phyloP scores from a whole-genome alignment of 768 basidiomycete species.

The Phlebiopsis flavidoalba region DNA sequence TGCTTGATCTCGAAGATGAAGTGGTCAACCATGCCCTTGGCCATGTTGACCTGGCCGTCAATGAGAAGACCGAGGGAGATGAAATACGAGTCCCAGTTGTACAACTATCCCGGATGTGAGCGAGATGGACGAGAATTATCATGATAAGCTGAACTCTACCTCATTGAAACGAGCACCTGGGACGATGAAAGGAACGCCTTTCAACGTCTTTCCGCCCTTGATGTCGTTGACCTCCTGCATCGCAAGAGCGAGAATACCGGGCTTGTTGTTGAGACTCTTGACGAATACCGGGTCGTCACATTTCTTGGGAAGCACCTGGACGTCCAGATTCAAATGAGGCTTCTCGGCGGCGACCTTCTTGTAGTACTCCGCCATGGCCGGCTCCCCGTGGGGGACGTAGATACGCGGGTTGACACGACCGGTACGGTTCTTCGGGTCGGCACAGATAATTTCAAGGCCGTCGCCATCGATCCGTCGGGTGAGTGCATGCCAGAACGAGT shows the following conservation, averaged over 20 bases:
- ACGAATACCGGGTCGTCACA: constrained; percentile 87
- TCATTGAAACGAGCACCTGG: constrained; percentile 94
- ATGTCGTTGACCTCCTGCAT: constrained; percentile 89
- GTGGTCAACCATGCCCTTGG: constrained; percentile 97
- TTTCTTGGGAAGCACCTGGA: constrained; percentile 81
- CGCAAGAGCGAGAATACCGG: constrained; percentile 89
- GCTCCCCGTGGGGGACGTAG: constrained; percentile 91
- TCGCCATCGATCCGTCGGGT: constrained; percentile 97
- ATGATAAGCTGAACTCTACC: constrained; percentile 33
- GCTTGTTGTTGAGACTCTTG: constrained; percentile 89
- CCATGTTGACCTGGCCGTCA: constrained; percentile 91
- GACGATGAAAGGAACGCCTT: constrained; percentile 95
- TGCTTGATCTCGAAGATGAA: constrained; percentile 99
- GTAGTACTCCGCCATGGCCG: constrained; percentile 95
- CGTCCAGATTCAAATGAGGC: constrained; percentile 91
- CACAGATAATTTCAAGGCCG: constrained; percentile 94
- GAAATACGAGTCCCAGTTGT: constrained; percentile 96
- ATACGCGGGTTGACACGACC: constrained; percentile 87
- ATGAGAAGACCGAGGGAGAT: constrained; percentile 91
- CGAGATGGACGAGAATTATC: not conserved
- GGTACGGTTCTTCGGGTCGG: constrained; percentile 96
- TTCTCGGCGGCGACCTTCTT: constrained; percentile 84
- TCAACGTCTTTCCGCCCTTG: constrained; percentile 72
- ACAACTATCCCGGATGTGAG: constrained; percentile 47
- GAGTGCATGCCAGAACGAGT: constrained; percentile 97